Evolutionary conservation across 1,139 yeast species (phyloP), one percentile per base, ranked within the genome.

Genomic region (Kodamaea alishanica): DNA sequence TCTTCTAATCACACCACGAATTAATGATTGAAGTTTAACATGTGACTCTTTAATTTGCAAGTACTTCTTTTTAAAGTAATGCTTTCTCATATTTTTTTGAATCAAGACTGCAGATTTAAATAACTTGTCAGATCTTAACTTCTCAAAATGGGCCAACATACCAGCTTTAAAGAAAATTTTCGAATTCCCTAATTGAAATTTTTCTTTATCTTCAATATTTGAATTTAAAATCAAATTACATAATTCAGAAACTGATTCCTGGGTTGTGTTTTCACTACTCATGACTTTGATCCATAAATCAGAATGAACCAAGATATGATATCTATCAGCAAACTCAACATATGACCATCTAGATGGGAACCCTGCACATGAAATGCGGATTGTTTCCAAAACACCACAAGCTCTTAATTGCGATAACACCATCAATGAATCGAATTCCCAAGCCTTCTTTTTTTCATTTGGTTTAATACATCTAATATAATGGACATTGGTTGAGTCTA

Each of bases 381-480:
- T 92, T 1, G 98, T 92, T 63, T 94, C 98, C 51, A 92, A 73
- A 37, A 92, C 98, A 81, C 98, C 98, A 73, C 98, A 92, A 10
- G 98, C 98, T 57, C 98, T 80, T 49, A 92, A 75, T 63, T 92
- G 98, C 6, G 95, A 84, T 47, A 92, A 73, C 33, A 92, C 98
- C 97, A 92, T 89, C 39, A 90, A 75, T 26, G 96, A 89, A 56
- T 89, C 96, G 65, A 92, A 92, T 58, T 82, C 84, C 98, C 98
- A 92, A 3, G 98, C 96, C 43, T 79, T 82, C 64, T 92, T 92
- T 44, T 80, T 82, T 53, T 92, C 96, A 60, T 92, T 92, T 7
- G 98, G 98, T 61, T 92, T 92, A 60, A 92, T 92, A 73, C 98
- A 92, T 61, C 98, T 84, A 56, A 92, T 92, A 58, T 92, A 92